Evolutionary conservation across 345 rosid species (phyloP), one percentile per base, ranked within the genome.

Genomic region (Orychophragmus violaceus): DNA sequence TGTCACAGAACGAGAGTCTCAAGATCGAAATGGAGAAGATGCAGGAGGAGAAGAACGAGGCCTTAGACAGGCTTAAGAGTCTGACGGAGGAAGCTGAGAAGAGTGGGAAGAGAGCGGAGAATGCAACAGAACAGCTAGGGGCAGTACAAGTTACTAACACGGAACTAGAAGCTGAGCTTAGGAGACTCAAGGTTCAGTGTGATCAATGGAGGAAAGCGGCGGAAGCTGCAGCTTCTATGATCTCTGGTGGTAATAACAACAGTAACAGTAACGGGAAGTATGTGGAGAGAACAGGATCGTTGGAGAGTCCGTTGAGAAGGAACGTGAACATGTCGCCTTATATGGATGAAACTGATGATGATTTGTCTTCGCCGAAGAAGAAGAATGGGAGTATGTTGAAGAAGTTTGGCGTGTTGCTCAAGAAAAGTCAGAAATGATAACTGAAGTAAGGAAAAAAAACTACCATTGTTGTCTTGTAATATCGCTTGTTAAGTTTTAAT

Each of bases 131-230:
- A 69, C 84, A 90, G 78, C 78, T 90, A 22, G 96, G 81, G 41
- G 95, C 95, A 60, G 85, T 83, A 16, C 95, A 87, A 65, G 82
- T 78, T 12, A 80, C 87, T 6, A 87, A 84, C 70, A 72, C 84
- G 1, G 99, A 94, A 67, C 59, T 89, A 82, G 97, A 88, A 80
- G 82, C 83, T 1, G 97, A 94, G 76, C 60, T 94, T 21, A 86
- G 99, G 84, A 88, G 82, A 81, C 72, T 91, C 55, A 94, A 91
- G 76, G 99, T 91, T 69, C 99, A 94, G 70, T 78, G 95, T 32
- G 95, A 94, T 67, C 99, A 91, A 62, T 91, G 99, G 99, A 84
- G 97, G 81, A 94, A 94, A 80, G 99, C 99, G 3, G 97, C 96
- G 0, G 99, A 94, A 81, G 93, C 91, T 8, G 99, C 99, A 0